These are phyloP conservation scores for Pseudozyma thailandica DNA, from an alignment of 1,284 basidiomycete genomes.

Conservation along the genomic window DNA sequence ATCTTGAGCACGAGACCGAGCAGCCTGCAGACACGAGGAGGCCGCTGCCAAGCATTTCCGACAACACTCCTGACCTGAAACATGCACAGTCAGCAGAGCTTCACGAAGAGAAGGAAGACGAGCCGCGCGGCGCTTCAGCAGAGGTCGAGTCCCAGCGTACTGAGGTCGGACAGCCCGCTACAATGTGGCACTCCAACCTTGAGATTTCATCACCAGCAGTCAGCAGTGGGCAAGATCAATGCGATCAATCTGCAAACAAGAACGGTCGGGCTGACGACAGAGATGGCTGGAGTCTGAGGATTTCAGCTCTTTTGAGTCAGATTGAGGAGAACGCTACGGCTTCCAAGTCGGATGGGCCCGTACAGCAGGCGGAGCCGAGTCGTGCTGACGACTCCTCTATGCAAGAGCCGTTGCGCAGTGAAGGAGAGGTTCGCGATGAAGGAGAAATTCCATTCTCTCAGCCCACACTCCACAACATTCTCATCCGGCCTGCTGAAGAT, in stretches of 20 bases:
- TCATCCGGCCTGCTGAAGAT: constrained; percentile 7
- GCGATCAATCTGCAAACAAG: not conserved
- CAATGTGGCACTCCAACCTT: not conserved
- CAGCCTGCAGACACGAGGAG: not conserved
- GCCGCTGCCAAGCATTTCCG: not conserved
- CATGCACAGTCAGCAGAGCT: not conserved
- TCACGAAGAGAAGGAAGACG: not conserved
- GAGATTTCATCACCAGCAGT: not conserved
- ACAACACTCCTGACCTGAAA: not conserved
- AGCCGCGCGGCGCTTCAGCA: not conserved
- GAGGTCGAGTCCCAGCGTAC: not conserved
- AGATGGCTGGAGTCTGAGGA: constrained; percentile 2
- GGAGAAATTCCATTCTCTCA: not conserved
- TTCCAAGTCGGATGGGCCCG: not conserved
- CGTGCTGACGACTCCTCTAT: too few species aligned
- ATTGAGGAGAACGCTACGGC: not conserved
- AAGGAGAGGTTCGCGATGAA: too few species aligned
- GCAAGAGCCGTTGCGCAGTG: too few species aligned
- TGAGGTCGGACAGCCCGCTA: not conserved
- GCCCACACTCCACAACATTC: not conserved
- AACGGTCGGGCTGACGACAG: not conserved
- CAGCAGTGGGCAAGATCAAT: not conserved
- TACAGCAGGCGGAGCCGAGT: not conserved
- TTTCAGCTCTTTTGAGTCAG: constrained; percentile 1
- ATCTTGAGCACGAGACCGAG: not conserved